Percentiles rank a stretch among this genome's conserved stretches.
These are phyloP conservation scores for Anthracocystis panici-leucophaei DNA, from an alignment of 1,284 basidiomycete species.

Conservation along the genomic window DNA sequence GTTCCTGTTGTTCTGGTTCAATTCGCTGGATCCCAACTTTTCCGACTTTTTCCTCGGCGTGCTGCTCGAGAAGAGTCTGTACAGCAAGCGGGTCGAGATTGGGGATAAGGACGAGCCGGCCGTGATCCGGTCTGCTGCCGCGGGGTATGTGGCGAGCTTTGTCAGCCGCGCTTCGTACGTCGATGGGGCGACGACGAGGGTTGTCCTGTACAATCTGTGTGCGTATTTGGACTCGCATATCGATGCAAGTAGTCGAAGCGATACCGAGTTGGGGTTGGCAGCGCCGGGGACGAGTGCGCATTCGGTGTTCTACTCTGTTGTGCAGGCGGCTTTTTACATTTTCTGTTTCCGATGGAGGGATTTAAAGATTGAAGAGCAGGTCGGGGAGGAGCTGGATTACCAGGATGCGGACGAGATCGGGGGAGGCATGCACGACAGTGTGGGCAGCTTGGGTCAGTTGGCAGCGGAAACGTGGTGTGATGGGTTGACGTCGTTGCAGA, in stretches of 20 bases:
- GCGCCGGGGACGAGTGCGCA: conserved; percentile 58
- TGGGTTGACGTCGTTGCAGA: conserved; percentile 82
- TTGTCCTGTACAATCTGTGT: conserved; percentile 85
- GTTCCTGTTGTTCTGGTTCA: conserved; percentile 95
- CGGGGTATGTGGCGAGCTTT: conserved; percentile 77
- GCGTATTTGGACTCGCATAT: conserved; percentile 81
- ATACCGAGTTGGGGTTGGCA: conserved; percentile 51
- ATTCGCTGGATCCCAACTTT: conserved; percentile 88
- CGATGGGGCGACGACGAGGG: conserved; percentile 79
- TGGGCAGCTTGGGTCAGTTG: conserved; percentile 39
- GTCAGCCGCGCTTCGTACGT: conserved; percentile 91
- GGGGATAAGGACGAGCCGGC: conserved; percentile 54
- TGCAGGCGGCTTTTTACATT: conserved; percentile 93
- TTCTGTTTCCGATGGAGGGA: conserved; percentile 99
- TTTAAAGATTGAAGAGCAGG: conserved; percentile 75
- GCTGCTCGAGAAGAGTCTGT: conserved; percentile 86
- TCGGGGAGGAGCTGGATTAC: conserved; percentile 66
- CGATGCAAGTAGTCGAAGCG: conserved; percentile 69
- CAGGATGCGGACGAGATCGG: conserved; percentile 47
- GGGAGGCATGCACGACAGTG: conserved; percentile 45
- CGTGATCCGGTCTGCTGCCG: conserved; percentile 65
- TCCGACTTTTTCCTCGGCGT: conserved; percentile 93
- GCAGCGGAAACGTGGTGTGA: conserved; percentile 78
- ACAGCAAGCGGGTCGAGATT: conserved; percentile 71
- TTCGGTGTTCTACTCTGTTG: conserved; percentile 87